A percentile compares a stretch with the other conserved stretches of the same genome.
Evolutionary conservation across 2,329 filamentous ascomycete genomes (phyloP).

Genomic region (Aspergillus floridensis): DNA sequence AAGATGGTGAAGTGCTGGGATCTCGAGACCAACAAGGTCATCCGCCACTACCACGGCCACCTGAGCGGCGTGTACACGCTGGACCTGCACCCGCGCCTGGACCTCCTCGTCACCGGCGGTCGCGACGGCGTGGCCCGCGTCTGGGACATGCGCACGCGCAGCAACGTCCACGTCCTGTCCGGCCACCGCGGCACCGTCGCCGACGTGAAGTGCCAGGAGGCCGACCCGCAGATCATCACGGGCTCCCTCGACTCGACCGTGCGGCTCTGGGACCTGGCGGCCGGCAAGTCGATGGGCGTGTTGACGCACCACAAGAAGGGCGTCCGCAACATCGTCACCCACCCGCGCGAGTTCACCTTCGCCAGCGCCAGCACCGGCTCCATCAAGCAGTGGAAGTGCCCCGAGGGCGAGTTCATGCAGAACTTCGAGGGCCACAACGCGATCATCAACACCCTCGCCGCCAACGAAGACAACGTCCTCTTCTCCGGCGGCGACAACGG

Average conservation of each 20-base stretch:
- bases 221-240: slow-evolving; percentile 92
- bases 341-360: slow-evolving; percentile 94
- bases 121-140: slow-evolving; percentile 91
- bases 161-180: slow-evolving; percentile 88
- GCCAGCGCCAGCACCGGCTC: slow-evolving; percentile 85
- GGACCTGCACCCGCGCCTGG: slow-evolving; percentile 87
- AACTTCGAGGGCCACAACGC: slow-evolving; percentile 96
- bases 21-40: slow-evolving; percentile 98
- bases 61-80: slow-evolving; percentile 93
- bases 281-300: slow-evolving; percentile 93
- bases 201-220: slow-evolving; percentile 88
- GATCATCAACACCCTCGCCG: slow-evolving; percentile 90
- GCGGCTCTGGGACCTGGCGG: slow-evolving; percentile 90
- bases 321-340: slow-evolving; percentile 76
- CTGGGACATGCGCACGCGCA: slow-evolving; percentile 97
- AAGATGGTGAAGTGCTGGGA: slow-evolving; percentile 99
- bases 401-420: slow-evolving; percentile 97
- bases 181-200: slow-evolving; percentile 91
- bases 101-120: slow-evolving; percentile 91
- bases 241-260: slow-evolving; percentile 91
- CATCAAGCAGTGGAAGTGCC: slow-evolving; percentile 99
- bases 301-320: slow-evolving; percentile 99
- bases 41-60: slow-evolving; percentile 95
- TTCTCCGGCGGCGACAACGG: slow-evolving; percentile 96
- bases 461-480: slow-evolving; percentile 91